Evolutionary conservation across 177 flowering plant species (phyloP), one percentile per base, ranked within the genome.

Genomic region (Tripterygium wilfordii): DNA sequence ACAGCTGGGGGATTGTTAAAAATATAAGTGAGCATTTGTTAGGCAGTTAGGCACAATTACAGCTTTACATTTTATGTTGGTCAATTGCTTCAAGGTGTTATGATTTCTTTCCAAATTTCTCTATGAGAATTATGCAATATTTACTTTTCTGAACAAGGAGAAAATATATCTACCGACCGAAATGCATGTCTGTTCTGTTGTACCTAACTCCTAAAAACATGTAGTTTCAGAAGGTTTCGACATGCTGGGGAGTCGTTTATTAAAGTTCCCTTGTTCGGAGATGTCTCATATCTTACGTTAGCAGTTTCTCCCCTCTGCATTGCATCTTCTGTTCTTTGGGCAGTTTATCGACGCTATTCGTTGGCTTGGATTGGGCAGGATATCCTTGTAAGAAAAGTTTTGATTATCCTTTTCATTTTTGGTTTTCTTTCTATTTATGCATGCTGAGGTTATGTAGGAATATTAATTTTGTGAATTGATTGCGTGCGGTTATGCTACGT

Each of bases 321-420:
- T 50, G 63, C 73, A 29, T 83, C 88, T 77, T 79, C 97, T 48
- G 85, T 80, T 54, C 52, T 81, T 45, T 94, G 99, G 99, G 99
- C 92, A 33, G 79, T 76, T 40, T 62, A 63, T 26, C 96, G 92
- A 14, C 67, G 53, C 18, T 49, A 44, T 63, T 68, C 78, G 49
- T 78, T 75, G 67, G 99, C 97, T 42, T 94, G 99, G 97, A 94
- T 94, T 32, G 99, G 97, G 52, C 97, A 94, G 75, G 97, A 94
- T 58, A 85, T 94, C 51, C 96, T 94, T 60, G 99, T 94, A 87
- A 79, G 96, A 60, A 38, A 29, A 23, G 17, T 2, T 50, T 49
- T 24, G 10, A 21, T 15, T 16, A 9, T 12, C 5, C 12, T 47
- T 24, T 41, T 31, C 40, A 36, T 42, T 13, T 15, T 5, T 49